Evolutionary conservation across 2,329 filamentous ascomycete species (phyloP).

Genomic region (Alternaria triticina): DNA sequence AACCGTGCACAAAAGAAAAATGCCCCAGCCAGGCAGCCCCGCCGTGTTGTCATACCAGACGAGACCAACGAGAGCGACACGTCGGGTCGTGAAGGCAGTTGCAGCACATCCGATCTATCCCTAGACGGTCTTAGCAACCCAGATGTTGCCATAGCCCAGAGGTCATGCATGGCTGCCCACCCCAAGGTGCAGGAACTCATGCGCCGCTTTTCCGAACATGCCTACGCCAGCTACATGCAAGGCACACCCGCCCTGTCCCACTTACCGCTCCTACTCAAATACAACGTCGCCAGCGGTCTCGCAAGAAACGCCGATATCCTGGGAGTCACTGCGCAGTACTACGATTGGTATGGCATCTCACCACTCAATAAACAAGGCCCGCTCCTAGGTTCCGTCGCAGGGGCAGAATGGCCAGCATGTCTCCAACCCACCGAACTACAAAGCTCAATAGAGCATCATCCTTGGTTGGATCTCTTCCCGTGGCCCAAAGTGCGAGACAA

Average conservation of each 20-base stretch:
- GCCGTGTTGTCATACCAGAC: background rate
- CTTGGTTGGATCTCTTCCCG: slow-evolving; percentile 48
- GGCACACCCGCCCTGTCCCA: slow-evolving; percentile 17
- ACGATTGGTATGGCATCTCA: slow-evolving; percentile 19
- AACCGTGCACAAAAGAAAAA: background rate
- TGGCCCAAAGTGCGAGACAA: slow-evolving; percentile 52
- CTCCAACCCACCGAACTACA: slow-evolving; percentile 35
- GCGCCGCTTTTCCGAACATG: slow-evolving; percentile 22
- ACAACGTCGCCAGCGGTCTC: slow-evolving; percentile 19
- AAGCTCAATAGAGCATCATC: slow-evolving; percentile 49
- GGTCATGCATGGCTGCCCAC: slow-evolving; percentile 3
- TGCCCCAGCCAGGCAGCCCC: background rate
- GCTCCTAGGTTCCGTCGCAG: background rate
- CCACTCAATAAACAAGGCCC: slow-evolving; percentile 17
- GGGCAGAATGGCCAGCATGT: background rate
- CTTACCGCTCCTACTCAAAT: slow-evolving; percentile 17
- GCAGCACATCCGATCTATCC: background rate
- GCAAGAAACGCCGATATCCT: slow-evolving; percentile 14
- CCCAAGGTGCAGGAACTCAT: slow-evolving; percentile 18
- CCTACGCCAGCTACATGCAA: slow-evolving; percentile 23
- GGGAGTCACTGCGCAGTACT: slow-evolving; percentile 14
- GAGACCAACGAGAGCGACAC: background rate
- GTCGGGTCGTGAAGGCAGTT: background rate
- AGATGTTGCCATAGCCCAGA: background rate
- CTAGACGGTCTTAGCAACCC: background rate